Evolutionary conservation across 495 filamentous ascomycete genomes (phyloP), one percentile per base, ranked within the genome.

Genomic region (Xylaria flabelliformis): DNA sequence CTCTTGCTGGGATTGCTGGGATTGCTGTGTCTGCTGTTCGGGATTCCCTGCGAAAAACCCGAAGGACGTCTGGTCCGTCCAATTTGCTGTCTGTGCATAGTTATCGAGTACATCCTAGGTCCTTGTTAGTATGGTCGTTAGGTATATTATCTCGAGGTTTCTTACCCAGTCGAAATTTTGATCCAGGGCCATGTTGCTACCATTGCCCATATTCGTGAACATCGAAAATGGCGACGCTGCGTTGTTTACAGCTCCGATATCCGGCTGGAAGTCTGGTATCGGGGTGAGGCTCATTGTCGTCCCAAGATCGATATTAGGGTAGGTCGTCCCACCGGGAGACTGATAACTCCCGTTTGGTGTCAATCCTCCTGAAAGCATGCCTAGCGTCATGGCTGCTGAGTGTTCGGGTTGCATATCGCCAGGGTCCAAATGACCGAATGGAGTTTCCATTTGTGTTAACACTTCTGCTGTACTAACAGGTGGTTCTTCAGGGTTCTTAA

Each of bases 101-200:
- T 82, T 86, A 39, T 85, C 84, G 59, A 86, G 84, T 34, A 83
- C 81, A 42, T 84, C 82, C 85, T 86, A n/a, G 59, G n/a, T 0
- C 29, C 63, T 29, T 75, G 71, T 66, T 64, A 56, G 61, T 64
- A 39, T 32, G 8, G 1, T 21, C 9, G 7, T n/a, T 2, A 41
- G 17, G 36, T 58, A 58, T 56, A 9, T 64, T 29, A 50, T 64
- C 4, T 24, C 4, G 62, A 50, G 42, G n/a, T 51, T 29, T 0
- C 90, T 82, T 83, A 95, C 93, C 93, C 93, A 96, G 77, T 95
- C 93, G 75, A 95, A 87, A 73, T 91, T 93, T 34, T 78, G 88
- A 44, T 85, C 84, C 39, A 85, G 72, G 36, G 73, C 74, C 77
- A 79, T 75, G 62, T 71, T 76, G 29, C 71, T 79, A 48, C 58